phyloP scores from a whole-genome alignment of 2,329 filamentous ascomycete genomes.

The Talaromyces sp. region DNA sequence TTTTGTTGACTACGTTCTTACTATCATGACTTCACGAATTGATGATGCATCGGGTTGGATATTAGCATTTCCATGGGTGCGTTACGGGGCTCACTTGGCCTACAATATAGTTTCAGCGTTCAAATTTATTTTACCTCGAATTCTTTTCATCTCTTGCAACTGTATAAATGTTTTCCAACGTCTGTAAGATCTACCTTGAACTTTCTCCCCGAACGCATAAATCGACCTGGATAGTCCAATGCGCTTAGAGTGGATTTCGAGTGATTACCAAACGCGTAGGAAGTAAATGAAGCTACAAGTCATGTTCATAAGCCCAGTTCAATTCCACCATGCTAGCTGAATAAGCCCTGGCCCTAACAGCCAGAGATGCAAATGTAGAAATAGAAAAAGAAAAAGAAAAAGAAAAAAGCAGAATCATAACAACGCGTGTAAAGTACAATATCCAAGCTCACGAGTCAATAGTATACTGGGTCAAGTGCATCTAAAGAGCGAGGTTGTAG shows the following conservation, averaged over 20 bases:
- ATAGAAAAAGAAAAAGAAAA: no score
- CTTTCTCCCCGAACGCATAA: no score
- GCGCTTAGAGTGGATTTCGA: no score
- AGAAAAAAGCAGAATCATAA: slow-evolving; percentile 20
- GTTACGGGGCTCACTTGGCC: slow-evolving; percentile 4
- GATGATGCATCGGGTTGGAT: slow-evolving; percentile 16
- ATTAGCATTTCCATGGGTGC: slow-evolving; percentile 2
- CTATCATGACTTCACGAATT: slow-evolving; percentile 22
- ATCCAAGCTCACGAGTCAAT: neutral
- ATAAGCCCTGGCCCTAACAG: slow-evolving; percentile 13
- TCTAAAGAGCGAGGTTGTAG: slow-evolving; percentile 66
- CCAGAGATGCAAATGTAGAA: slow-evolving; percentile 12
- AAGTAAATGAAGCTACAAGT: neutral
- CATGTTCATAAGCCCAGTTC: neutral
- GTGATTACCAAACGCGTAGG: no score
- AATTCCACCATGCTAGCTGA: slow-evolving; percentile 9
- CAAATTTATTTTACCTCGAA: no score
- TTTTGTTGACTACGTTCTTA: neutral
- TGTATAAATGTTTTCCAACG: no score
- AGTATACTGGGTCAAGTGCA: neutral
- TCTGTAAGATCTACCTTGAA: no score
- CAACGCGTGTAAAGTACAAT: slow-evolving; percentile 25
- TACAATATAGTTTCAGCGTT: no score
- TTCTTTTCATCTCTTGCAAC: no score
- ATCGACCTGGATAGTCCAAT: no score